phyloP scores from a whole-genome alignment of 306 rosid genomes.

The Prunus davidiana region DNA sequence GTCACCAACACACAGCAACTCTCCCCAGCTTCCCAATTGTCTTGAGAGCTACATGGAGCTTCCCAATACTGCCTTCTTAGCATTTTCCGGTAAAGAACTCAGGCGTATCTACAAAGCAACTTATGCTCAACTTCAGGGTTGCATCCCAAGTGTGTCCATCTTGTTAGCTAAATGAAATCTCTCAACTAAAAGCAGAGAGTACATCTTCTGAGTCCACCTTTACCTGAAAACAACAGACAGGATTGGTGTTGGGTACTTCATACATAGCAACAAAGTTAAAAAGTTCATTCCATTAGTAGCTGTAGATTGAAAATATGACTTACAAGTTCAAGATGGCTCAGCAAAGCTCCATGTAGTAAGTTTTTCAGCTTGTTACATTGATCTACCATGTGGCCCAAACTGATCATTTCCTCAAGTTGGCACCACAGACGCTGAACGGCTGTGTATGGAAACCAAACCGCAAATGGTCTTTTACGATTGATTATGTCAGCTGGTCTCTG shows the following conservation, averaged over 20 bases:
- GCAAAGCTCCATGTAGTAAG: constrained; percentile 60
- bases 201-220: constrained; percentile 58
- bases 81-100: background rate
- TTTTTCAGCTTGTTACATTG: constrained; percentile 69
- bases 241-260: constrained; percentile 3
- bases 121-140: constrained; percentile 1
- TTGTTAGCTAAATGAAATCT: background rate
- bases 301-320: constrained; percentile 5
- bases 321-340: constrained; percentile 70
- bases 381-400: constrained; percentile 77
- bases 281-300: background rate
- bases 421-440: constrained; percentile 64
- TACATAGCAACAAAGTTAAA: background rate
- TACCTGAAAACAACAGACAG: constrained; percentile 45
- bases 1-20: background rate
- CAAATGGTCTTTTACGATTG: constrained; percentile 72
- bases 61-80: background rate
- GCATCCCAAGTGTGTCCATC: background rate
- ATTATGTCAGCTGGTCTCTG: constrained; percentile 76
- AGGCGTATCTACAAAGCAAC: background rate
- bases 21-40: background rate
- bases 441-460: constrained; percentile 87
- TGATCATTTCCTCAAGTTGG: constrained; percentile 69
- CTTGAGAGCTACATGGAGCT: background rate
- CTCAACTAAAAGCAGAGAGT: constrained; percentile 28